phyloP scores from a whole-genome alignment of 2,329 filamentous ascomycete genomes.

The Colletotrichum tamarilloi region DNA sequence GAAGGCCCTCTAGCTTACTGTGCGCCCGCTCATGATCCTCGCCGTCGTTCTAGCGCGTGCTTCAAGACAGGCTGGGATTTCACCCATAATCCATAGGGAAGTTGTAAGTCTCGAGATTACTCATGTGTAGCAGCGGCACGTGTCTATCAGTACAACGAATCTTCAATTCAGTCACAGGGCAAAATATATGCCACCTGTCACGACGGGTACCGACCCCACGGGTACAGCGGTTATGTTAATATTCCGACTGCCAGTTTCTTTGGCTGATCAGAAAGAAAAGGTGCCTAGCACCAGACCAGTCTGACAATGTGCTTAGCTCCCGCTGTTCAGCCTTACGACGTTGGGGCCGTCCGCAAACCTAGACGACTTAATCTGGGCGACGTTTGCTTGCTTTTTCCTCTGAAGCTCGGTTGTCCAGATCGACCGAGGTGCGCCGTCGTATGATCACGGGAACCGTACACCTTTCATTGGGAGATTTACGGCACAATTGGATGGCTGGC shows the following conservation, averaged over 20 bases:
- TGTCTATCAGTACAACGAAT: neutral
- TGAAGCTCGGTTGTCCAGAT: slow-evolving; percentile 10
- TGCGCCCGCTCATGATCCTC: neutral
- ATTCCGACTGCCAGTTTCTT: neutral
- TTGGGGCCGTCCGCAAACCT: slow-evolving; percentile 20
- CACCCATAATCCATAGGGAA: neutral
- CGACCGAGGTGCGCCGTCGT: slow-evolving; percentile 18
- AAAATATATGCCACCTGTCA: neutral
- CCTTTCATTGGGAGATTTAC: slow-evolving; percentile 20
- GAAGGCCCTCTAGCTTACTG: neutral
- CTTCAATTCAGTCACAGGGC: neutral
- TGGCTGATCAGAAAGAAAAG: neutral
- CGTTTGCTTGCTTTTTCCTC: slow-evolving; percentile 28
- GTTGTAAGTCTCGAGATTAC: no score
- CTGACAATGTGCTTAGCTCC: slow-evolving; percentile 4
- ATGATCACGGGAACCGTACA: slow-evolving; percentile 14
- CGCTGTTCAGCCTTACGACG: slow-evolving; percentile 25
- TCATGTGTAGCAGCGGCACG: neutral
- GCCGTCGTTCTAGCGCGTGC: neutral
- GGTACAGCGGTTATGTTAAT: neutral
- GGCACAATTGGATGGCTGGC: neutral
- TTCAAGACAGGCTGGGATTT: neutral
- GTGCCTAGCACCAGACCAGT: neutral
- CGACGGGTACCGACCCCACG: neutral
- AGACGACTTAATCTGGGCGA: neutral